phyloP scores from a whole-genome alignment of 129 eudicot genomes.

The Artemisia argyi region DNA sequence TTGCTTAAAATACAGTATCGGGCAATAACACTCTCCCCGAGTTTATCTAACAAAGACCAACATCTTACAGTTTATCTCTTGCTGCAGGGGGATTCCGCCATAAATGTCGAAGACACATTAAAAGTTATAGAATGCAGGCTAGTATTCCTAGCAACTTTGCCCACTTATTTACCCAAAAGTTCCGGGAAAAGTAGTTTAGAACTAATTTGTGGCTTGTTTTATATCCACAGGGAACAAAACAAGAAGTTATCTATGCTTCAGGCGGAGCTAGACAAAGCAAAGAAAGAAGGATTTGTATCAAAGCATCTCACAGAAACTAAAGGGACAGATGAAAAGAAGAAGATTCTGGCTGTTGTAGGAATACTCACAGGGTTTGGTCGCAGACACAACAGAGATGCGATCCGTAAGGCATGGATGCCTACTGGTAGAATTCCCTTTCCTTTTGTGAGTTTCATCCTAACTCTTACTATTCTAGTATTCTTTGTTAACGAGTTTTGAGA shows the following conservation, averaged over 20 bases:
- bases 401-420: slow-evolving; percentile 95
- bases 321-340: slow-evolving; percentile 54
- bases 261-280: slow-evolving; percentile 67
- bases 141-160: slow-evolving; percentile 5
- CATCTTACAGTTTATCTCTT: slow-evolving; percentile 14
- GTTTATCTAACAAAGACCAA: not conserved
- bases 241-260: slow-evolving; percentile 68
- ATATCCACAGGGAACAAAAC: slow-evolving; percentile 54
- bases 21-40: not conserved
- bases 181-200: not conserved
- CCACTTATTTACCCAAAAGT: not conserved
- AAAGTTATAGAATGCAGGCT: slow-evolving; percentile 79
- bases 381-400: slow-evolving; percentile 73
- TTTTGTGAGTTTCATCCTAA: slow-evolving; percentile 33
- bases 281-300: slow-evolving; percentile 64
- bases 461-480: slow-evolving; percentile 12
- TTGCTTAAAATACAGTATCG: not conserved
- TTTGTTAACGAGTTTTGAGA: not conserved
- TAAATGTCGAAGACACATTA: slow-evolving; percentile 75
- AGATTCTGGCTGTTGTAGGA: slow-evolving; percentile 73
- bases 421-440: slow-evolving; percentile 57
- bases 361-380: slow-evolving; percentile 77
- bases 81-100: slow-evolving; percentile 60
- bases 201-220: slow-evolving; percentile 3
- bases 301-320: slow-evolving; percentile 36